These are phyloP conservation scores for Asclepias syriaca DNA, from an alignment of 257 asterid species.

Conservation along the genomic window DNA sequence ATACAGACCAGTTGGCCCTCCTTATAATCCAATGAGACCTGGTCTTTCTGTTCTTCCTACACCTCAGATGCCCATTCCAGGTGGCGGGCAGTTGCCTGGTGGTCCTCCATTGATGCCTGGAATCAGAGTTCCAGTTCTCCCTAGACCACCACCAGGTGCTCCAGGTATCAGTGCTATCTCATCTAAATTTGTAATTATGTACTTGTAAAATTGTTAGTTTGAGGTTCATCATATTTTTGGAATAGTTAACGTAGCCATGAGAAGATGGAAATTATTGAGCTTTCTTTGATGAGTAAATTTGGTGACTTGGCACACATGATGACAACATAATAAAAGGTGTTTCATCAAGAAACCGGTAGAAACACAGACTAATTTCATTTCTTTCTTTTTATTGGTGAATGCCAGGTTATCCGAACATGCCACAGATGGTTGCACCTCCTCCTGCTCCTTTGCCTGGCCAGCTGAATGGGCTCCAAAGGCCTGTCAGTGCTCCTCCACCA, in stretches of 20 bases:
- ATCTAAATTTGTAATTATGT: background rate
- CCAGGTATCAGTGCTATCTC: slow-evolving; percentile 40
- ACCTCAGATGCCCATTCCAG: slow-evolving; percentile 50
- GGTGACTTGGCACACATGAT: background rate
- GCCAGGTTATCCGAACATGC: slow-evolving; percentile 65
- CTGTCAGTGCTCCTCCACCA: slow-evolving; percentile 48
- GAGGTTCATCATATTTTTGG: background rate
- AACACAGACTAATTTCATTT: background rate
- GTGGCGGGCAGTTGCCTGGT: slow-evolving; percentile 43
- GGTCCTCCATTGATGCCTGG: slow-evolving; percentile 46
- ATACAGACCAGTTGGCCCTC: slow-evolving; percentile 65
- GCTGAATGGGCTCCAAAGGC: slow-evolving; percentile 65
- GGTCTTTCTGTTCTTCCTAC: slow-evolving; percentile 55
- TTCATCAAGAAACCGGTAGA: background rate
- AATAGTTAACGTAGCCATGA: background rate
- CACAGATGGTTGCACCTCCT: slow-evolving; percentile 63
- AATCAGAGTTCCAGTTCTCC: slow-evolving; percentile 68
- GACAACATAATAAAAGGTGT: background rate
- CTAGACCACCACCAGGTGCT: slow-evolving; percentile 71
- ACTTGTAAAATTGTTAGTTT: background rate
- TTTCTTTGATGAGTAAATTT: background rate
- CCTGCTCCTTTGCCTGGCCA: slow-evolving; percentile 67
- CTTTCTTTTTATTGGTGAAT: background rate
- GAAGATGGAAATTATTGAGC: background rate
- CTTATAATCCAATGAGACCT: slow-evolving; percentile 62